Evolutionary conservation across 768 basidiomycete genomes (phyloP).

Genomic region (Dioszegia crocea): DNA sequence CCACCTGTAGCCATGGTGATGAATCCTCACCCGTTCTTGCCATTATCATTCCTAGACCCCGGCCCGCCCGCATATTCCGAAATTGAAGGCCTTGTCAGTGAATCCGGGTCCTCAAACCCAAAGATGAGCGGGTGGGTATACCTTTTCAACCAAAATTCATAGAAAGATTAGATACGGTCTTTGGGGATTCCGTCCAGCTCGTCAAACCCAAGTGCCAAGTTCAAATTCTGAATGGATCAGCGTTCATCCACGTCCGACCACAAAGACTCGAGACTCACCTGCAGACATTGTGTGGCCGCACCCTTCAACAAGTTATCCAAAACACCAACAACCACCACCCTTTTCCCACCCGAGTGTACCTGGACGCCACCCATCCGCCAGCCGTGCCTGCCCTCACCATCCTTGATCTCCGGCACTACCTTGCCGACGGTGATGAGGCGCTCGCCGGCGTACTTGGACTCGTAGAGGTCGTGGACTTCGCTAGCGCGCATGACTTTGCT

Average conservation of each 20-base stretch:
- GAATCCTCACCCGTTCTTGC: too few species aligned
- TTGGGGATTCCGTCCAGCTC: conserved; percentile 73
- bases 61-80: too few species aligned
- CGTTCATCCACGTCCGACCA: background rate
- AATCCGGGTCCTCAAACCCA: too few species aligned
- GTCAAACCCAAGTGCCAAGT: conserved; percentile 80
- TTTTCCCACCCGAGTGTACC: conserved; percentile 78
- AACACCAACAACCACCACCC: conserved; percentile 93
- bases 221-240: conserved; percentile 64
- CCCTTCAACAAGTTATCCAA: conserved; percentile 96
- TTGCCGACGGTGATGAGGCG: conserved; percentile 65
- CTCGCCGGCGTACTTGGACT: conserved; percentile 71
- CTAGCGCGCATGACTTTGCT: conserved; percentile 62
- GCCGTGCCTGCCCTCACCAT: conserved; percentile 77
- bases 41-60: too few species aligned
- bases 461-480: conserved; percentile 69
- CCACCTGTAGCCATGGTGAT: too few species aligned
- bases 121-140: too few species aligned
- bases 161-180: conserved; percentile 33
- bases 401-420: conserved; percentile 67
- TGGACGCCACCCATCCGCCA: conserved; percentile 92
- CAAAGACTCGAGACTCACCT: conserved; percentile 57
- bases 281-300: conserved; percentile 96
- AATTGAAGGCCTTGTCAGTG: too few species aligned
- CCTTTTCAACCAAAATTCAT: too few species aligned